phyloP scores from a whole-genome alignment of 2,329 filamentous ascomycete species.

The Hypoxylon sp. region DNA sequence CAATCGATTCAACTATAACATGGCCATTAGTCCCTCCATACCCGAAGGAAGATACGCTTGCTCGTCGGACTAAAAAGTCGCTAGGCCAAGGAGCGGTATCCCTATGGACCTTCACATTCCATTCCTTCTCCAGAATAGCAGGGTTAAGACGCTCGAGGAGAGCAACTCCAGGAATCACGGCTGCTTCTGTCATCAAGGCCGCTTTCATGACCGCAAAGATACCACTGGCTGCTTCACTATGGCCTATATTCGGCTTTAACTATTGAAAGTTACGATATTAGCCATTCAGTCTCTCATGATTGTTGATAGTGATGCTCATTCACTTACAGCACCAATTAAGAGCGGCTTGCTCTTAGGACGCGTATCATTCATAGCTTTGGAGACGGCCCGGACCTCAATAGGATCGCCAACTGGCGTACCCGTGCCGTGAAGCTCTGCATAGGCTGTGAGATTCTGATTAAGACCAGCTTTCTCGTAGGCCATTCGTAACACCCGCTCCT shows the following conservation, averaged over 20 bases:
- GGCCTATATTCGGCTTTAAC: slow-evolving; percentile 48
- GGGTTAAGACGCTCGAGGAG: slow-evolving; percentile 25
- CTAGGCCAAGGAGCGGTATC: background rate
- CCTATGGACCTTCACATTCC: slow-evolving; percentile 1
- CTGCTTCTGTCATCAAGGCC: slow-evolving; percentile 42
- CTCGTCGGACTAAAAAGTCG: background rate
- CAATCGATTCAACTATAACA: background rate
- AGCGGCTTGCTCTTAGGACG: slow-evolving; percentile 38
- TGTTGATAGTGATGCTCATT: background rate
- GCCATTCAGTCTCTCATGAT: background rate
- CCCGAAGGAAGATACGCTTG: slow-evolving; percentile 2
- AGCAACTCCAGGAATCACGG: slow-evolving; percentile 39
- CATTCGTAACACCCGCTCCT: slow-evolving; percentile 44
- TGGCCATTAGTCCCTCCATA: background rate
- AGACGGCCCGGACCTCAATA: slow-evolving; percentile 47
- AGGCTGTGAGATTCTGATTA: slow-evolving; percentile 45
- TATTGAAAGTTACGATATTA: background rate
- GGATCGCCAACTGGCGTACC: slow-evolving; percentile 49
- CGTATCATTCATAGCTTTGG: slow-evolving; percentile 42
- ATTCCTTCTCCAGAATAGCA: background rate
- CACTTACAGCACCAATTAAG: slow-evolving; percentile 41
- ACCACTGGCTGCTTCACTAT: slow-evolving; percentile 48
- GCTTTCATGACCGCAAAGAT: slow-evolving; percentile 48
- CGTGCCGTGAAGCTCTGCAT: slow-evolving; percentile 50
- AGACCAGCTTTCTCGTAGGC: slow-evolving; percentile 47